Conservation (phyloP, 768 basidiomycete species). For the Suillus ampliporus region DNA sequence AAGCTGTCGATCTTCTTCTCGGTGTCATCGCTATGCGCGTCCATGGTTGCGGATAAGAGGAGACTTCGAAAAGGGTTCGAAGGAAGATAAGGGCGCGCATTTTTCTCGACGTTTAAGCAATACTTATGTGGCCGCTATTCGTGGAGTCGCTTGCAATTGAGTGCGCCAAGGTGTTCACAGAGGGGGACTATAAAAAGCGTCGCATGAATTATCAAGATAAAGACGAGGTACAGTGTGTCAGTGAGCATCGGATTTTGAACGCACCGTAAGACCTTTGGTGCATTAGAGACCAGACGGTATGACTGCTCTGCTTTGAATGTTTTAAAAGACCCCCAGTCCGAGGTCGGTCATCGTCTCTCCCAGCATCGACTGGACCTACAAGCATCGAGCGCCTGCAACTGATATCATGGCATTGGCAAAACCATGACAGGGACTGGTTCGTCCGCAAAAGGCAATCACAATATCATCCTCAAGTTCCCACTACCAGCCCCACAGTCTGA, state of each 20-base stretch:
- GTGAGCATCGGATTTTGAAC: not conserved
- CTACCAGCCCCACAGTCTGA: not conserved
- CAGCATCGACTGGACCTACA: not conserved
- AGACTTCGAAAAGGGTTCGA: not conserved
- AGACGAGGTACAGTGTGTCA: not conserved
- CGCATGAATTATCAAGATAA: not conserved
- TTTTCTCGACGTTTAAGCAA: not conserved
- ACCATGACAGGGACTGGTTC: constrained; percentile 1
- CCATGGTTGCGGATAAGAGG: not conserved
- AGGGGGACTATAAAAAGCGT: not conserved
- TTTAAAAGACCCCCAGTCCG: not conserved
- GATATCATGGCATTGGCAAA: not conserved
- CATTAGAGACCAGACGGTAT: not conserved
- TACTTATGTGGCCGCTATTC: not conserved
- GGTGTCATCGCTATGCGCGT: not conserved
- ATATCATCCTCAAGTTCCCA: constrained; percentile 9
- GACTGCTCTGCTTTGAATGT: too few relatives aligned
- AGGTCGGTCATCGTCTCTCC: not conserved
- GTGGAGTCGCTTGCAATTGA: not conserved
- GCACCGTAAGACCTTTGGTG: not conserved
- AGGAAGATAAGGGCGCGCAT: not conserved
- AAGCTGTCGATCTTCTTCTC: not conserved
- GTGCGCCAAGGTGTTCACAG: constrained; percentile 3
- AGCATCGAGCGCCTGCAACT: not conserved
- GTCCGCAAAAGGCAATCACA: constrained; percentile 29